Evolutionary conservation across 345 rosid species (phyloP).

Genomic region (Erodium maritimum): DNA sequence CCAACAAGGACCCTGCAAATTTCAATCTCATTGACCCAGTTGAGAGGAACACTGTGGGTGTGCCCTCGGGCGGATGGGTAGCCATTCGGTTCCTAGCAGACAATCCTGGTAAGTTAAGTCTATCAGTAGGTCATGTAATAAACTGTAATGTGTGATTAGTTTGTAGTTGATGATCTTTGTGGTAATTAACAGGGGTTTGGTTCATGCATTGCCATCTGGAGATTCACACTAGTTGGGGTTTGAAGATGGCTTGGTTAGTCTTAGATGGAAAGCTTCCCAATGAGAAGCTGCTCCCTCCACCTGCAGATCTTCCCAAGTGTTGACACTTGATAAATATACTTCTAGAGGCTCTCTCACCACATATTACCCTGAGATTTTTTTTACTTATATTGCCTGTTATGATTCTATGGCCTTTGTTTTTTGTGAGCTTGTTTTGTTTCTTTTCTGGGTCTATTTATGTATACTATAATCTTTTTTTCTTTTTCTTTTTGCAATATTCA

Average conservation of each 20-base stretch:
- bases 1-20: conserved; percentile 38
- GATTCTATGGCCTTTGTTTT: background rate
- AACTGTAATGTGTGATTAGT: too few relatives aligned
- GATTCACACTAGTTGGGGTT: conserved; percentile 72
- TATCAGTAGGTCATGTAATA: too few relatives aligned
- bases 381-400: background rate
- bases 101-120: conserved; percentile 44
- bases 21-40: conserved; percentile 46
- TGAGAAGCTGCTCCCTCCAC: conserved; percentile 60
- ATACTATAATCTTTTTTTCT: too few relatives aligned
- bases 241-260: conserved; percentile 65
- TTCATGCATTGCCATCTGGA: conserved; percentile 75
- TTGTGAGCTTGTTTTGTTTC: background rate
- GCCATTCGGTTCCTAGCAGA: conserved; percentile 63
- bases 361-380: background rate
- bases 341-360: too few relatives aligned
- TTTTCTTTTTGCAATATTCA: background rate
- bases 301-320: conserved; percentile 58
- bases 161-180: too few relatives aligned
- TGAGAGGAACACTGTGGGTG: conserved; percentile 53
- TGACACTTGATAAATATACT: conserved; percentile 12
- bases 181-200: conserved; percentile 46
- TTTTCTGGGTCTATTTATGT: background rate
- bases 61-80: conserved; percentile 61
- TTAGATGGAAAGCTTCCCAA: conserved; percentile 52